Evolutionary conservation across 2,329 filamentous ascomycete species (phyloP), one percentile per base, ranked within the genome.

Genomic region (Exserohilum turcica): DNA sequence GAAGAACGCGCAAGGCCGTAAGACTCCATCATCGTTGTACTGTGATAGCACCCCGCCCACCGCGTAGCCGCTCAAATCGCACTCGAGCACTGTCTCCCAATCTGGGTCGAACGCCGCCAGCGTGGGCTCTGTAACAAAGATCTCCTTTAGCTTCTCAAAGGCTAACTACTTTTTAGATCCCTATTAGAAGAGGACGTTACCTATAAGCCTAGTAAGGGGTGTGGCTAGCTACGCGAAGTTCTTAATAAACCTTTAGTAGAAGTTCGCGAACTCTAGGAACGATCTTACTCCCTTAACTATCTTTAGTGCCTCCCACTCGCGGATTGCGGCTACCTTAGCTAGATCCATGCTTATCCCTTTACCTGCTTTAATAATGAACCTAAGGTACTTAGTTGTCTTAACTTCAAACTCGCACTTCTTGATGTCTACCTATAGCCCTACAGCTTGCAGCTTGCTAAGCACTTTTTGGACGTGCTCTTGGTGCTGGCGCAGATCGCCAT

Each of bases 171-270:
- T n/a, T n/a, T n/a, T n/a, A n/a, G n/a, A n/a, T n/a, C n/a, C n/a
- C n/a, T n/a, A n/a, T n/a, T n/a, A n/a, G n/a, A n/a, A n/a, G 64
- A 71, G n/a, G 10, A 31, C 28, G 13, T 43, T n/a, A 6, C 39
- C 28, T 0, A 29, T 47, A 3, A 59, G 45, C 5, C 38, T 27
- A 2, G 43, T 65, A n/a, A 58, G 36, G 1, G 40, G 54, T 36
- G 18, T 9, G 6, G 35, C 49, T 1, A 56, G 29, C 5, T 15
- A 2, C 9, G 28, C 16, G 40, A 31, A 72, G 3, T 56, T 33
- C 6, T 57, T 24, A 12, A 74, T 66, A 43, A 74, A 74, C 7
- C 54, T 31, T 5, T n/a, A n/a, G n/a, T n/a, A n/a, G n/a, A n/a
- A n/a, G n/a, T n/a, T n/a, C n/a, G n/a, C n/a, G n/a, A n/a, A n/a